phyloP scores from a whole-genome alignment of 176 grass and related monocot genomes.

The Cenchrus fungigraminus region DNA sequence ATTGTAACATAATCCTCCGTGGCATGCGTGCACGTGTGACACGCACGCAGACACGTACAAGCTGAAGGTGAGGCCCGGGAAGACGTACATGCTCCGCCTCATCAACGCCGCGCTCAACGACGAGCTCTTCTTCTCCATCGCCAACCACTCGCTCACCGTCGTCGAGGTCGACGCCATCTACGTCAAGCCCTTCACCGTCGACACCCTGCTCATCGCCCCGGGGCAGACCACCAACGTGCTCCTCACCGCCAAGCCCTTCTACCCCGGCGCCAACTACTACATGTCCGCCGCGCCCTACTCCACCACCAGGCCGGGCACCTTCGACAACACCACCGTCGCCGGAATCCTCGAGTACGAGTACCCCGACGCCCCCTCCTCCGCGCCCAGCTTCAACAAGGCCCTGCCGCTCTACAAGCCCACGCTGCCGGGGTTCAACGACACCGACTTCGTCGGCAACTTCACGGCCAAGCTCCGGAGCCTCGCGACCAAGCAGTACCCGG shows the following conservation, averaged over 20 bases:
- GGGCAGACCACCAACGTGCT: conserved; percentile 81
- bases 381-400: conserved; percentile 37
- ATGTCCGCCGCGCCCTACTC: conserved; percentile 47
- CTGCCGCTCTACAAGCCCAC: conserved; percentile 55
- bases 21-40: background rate
- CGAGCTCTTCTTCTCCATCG: conserved; percentile 79
- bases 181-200: conserved; percentile 60
- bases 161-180: conserved; percentile 78
- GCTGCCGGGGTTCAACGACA: conserved; percentile 47
- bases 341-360: conserved; percentile 60
- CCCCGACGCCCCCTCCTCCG: background rate
- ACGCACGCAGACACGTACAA: conserved; percentile 59
- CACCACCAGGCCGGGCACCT: conserved; percentile 36
- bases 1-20: background rate
- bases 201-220: conserved; percentile 56
- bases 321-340: conserved; percentile 58
- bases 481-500: conserved; percentile 46
- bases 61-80: conserved; percentile 60
- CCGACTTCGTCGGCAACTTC: conserved; percentile 56
- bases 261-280: conserved; percentile 53
- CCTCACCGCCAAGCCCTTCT: conserved; percentile 50
- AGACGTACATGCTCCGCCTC: conserved; percentile 69
- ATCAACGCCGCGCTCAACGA: conserved; percentile 76
- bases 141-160: conserved; percentile 66
- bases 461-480: conserved; percentile 60